Base-by-base conservation (phyloP, 306 rosid genomes). In the Vigna reflexopilosa region DNA sequence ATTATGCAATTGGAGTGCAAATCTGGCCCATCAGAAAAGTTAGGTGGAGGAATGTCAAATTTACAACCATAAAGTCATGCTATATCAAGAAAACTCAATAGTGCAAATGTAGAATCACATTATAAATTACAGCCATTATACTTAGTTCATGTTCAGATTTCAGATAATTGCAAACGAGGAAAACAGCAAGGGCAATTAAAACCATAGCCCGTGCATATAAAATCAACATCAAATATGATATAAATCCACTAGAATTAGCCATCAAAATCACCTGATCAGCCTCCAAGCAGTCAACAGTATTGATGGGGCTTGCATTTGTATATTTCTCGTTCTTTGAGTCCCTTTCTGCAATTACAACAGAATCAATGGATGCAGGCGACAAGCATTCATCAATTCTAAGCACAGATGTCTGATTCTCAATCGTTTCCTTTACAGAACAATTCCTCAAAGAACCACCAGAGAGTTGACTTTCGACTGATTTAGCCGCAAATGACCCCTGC, bases 341-440 rank as follows among this genome's bases (percentile, higher is more conserved):
- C 76, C 93, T 86, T 83, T 89, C 97, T 8, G 86, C 93, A 80
- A 95, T 87, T 34, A 92, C 97, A 74, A 89, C 97, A 9, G 98
- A 95, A 88, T 91, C 98, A 15, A 91, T 90, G 76, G 96, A 92
- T 0, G 88, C 93, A 13, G 99, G 97, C 6, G 98, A 93, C 89
- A 91, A 81, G 81, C 89, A 86, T 75, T 90, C 98, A 49, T 90
- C 96, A 69, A 92, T 89, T 85, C 92, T 84, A 40, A 83, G 90
- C 30, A 79, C 83, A 1, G 94, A 55, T 74, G 90, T 87, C 70
- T 76, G 94, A 78, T 88, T 86, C 49, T 90, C 98, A 67, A 88
- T 54, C 1, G 91, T 65, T 56, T 89, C 96, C 70, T 88, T 89
- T 45, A 80, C 87, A 47, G 92, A 73, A 77, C 84, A 86, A 80